Base-by-base conservation (phyloP, 2,329 filamentous ascomycete species). In the Botrytis paeoniae region DNA sequence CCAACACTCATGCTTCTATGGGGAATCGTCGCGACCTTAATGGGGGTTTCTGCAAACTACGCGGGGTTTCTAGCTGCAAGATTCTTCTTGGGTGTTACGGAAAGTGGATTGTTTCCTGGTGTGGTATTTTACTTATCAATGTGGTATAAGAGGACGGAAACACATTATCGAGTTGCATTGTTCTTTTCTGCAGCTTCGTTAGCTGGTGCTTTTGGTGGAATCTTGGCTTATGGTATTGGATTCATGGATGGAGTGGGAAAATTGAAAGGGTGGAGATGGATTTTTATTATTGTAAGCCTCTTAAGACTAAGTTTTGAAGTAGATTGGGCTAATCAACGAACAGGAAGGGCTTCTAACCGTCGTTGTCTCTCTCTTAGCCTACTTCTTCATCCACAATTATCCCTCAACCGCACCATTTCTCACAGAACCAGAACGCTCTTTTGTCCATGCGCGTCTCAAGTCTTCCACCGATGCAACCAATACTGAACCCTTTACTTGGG, bases 391-490 rank as follows among this genome's bases (percentile, higher is more conserved):
- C n/a, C 85, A 90, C 70, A 91, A 92, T 80, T 91, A 90, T 72
- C 89, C 89, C 0, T 83, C 81, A 48, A 90, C 85, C 0, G 87
- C 89, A 5, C 83, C 83, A 2, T 91, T 91, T 75, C 82, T 92
- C 16, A 85, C 83, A 0, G 82, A 86, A n/a, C 76, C 81, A 1
- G 84, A 86, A 75, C 81, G 78, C 18, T 70, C 78, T 35, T 80
- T 78, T 60, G 12, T 82, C 82, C 85, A 88, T 35, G 84, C 86
- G 16, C 88, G 92, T 0, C 84, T 95, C 0, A 88, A 89, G 16
- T 85, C 86, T 8, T 91, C 94, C 76, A 90, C 87, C 75, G 92
- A 94, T 78, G 89, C 91, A 0, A 93, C 89, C 0, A 87, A 89
- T 8, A 83, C 90, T 65, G 92, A 95, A 76, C 79, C 83, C 0